These are phyloP conservation scores for Fusarium annulatum DNA, from an alignment of 2,329 filamentous ascomycete species.

Conservation along the genomic window DNA sequence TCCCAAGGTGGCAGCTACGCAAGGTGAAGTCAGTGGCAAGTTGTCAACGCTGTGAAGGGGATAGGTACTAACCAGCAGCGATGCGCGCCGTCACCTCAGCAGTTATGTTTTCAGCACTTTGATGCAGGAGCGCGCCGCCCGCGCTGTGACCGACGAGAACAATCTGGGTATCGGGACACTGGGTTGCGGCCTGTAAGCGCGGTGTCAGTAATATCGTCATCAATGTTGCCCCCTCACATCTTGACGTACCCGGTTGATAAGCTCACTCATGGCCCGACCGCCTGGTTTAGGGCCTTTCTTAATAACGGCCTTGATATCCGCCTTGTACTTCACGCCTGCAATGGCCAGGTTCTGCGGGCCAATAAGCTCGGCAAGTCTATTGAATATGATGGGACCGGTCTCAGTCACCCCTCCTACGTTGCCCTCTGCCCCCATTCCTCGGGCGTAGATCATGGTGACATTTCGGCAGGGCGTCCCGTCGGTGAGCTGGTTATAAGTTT, in stretches of 20 bases:
- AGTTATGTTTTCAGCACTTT: not conserved
- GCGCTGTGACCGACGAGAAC: not conserved
- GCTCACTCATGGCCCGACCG: not conserved
- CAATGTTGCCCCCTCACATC: not conserved
- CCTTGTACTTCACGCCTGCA: not conserved
- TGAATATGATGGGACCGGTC: not conserved
- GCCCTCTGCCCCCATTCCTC: not conserved
- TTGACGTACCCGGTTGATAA: not conserved
- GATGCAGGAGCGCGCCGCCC: not conserved
- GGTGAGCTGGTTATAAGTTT: not conserved
- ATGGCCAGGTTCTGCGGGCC: not conserved
- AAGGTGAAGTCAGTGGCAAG: not conserved
- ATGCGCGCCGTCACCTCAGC: not conserved
- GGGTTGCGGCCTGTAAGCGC: not conserved
- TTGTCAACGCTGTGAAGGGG: fast-evolving
- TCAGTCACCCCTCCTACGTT: not conserved
- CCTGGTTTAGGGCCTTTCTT: not conserved
- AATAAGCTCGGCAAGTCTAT: not conserved
- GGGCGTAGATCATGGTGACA: conserved; percentile 1
- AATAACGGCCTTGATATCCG: not conserved
- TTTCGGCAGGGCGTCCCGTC: conserved; percentile 8
- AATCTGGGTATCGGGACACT: conserved; percentile 2
- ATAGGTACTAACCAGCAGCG: not conserved
- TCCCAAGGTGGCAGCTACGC: not conserved
- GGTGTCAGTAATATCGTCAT: not conserved